Evolutionary conservation across 257 asterid species (phyloP).

Genomic region (Paraleonurus japonicus): DNA sequence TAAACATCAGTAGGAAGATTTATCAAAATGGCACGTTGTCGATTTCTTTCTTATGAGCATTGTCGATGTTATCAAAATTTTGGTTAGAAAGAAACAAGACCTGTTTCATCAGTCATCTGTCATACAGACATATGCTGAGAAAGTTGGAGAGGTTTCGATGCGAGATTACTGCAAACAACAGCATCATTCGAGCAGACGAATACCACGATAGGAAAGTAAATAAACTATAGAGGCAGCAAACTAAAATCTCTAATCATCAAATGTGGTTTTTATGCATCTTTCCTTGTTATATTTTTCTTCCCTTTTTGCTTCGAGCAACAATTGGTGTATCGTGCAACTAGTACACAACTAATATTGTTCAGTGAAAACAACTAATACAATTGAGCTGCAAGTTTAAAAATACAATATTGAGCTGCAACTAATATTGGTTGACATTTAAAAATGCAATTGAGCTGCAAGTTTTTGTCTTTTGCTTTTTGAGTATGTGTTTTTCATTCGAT

Average conservation of each 20-base stretch:
- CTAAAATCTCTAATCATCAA: not conserved
- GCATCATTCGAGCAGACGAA: not conserved
- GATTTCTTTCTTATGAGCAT: not conserved
- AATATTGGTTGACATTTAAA: no score
- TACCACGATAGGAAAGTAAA: not conserved
- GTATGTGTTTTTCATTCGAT: no score
- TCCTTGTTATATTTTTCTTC: not conserved
- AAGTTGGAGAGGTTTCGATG: not conserved
- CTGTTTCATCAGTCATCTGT: not conserved
- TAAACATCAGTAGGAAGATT: not conserved
- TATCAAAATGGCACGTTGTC: not conserved
- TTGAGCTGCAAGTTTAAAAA: no score
- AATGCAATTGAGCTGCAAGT: not conserved
- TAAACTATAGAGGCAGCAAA: not conserved
- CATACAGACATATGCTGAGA: not conserved
- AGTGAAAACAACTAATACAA: not conserved
- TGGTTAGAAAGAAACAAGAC: not conserved
- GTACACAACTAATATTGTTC: not conserved
- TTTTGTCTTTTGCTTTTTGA: no score
- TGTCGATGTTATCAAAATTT: no score
- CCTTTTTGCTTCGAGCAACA: not conserved
- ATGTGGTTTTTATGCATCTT: not conserved
- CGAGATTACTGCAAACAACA: not conserved
- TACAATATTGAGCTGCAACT: no score
- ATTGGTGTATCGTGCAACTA: no score